Evolutionary conservation across 2,329 filamentous ascomycete genomes (phyloP).

Genomic region (Pyricularia pennisetigena): DNA sequence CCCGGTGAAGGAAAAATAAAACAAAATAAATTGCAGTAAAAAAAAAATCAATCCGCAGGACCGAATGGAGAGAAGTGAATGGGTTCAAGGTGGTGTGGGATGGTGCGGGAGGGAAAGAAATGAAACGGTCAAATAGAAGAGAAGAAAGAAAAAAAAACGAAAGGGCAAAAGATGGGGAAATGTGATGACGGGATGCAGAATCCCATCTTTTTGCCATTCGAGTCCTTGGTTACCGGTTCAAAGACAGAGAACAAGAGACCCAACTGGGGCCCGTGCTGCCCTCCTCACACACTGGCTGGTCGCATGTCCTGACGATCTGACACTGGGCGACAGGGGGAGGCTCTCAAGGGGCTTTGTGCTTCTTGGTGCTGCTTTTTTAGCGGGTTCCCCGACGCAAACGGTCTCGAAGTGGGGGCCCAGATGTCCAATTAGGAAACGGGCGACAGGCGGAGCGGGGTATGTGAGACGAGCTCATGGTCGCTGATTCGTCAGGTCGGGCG

Average conservation of each 20-base stretch:
- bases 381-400: not conserved
- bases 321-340: not conserved
- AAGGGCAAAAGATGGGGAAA: slow-evolving; percentile 2
- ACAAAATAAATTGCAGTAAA: too few relatives aligned
- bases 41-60: not conserved
- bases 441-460: not conserved
- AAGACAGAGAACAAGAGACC: too few relatives aligned
- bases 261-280: not conserved
- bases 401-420: not conserved
- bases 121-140: not conserved
- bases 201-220: not conserved
- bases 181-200: not conserved
- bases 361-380: not conserved
- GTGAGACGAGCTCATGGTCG: not conserved
- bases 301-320: not conserved
- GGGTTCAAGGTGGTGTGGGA: not conserved
- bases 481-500: too few relatives aligned
- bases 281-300: not conserved
- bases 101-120: not conserved
- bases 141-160: not conserved
- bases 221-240: not conserved
- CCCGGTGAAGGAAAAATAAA: not conserved
- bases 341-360: too few relatives aligned
- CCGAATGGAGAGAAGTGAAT: not conserved
- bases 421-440: not conserved